Percentiles rank a stretch among this genome's conserved stretches.
Conservation (phyloP, 106 monocot genomes). For the Phalaenopsis equestris region DNA sequence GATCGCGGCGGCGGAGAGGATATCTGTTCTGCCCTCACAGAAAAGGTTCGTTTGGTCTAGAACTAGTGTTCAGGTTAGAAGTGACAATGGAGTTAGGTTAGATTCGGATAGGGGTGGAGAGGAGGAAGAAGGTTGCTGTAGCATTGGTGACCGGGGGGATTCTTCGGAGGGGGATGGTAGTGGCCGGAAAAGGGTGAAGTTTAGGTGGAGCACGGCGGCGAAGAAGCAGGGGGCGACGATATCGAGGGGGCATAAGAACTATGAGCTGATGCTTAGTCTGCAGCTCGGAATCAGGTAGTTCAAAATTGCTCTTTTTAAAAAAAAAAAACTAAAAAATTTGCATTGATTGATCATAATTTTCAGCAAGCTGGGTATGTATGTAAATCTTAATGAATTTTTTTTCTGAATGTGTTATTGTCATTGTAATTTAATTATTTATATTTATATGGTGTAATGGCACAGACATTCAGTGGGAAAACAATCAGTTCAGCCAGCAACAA, state of each 20-base stretch:
- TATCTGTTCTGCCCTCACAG: background rate
- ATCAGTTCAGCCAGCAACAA: constrained; percentile 13
- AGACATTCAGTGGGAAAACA: constrained; percentile 81
- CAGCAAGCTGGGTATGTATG: too few relatives aligned
- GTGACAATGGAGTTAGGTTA: background rate
- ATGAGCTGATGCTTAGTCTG: constrained; percentile 26
- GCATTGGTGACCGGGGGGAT: constrained; percentile 23
- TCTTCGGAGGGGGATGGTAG: background rate
- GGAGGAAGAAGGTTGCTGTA: constrained; percentile 10
- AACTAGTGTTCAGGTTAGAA: background rate
- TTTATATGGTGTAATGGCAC: background rate
- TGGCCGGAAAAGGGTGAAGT: background rate
- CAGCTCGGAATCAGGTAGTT: constrained; percentile 20
- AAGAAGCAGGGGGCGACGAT: constrained; percentile 20
- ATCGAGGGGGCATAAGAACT: constrained; percentile 22
- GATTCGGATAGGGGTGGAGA: background rate
- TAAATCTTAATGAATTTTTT: too few relatives aligned
- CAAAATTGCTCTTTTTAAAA: too few relatives aligned
- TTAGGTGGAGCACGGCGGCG: background rate
- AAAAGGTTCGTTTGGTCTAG: background rate
- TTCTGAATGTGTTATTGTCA: too few relatives aligned
- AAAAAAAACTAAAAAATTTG: too few relatives aligned
- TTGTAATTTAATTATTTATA: too few relatives aligned
- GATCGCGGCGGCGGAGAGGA: background rate
- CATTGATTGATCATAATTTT: too few relatives aligned